Base-by-base conservation (phyloP, 345 rosid species). In the Heritiera littoralis region DNA sequence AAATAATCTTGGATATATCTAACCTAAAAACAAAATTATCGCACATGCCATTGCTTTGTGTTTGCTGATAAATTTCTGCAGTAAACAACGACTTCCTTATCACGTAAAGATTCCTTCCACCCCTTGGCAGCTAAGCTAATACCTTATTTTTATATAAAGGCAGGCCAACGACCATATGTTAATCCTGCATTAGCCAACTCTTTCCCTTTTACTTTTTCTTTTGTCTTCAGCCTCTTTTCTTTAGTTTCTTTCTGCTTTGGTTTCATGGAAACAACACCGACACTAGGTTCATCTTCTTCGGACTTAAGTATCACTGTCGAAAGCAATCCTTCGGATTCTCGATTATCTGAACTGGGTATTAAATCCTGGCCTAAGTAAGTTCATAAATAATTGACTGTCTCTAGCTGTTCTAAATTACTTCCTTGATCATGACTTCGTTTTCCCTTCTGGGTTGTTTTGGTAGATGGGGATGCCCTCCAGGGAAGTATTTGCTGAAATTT, bases 301-400 rank as follows among this genome's bases (percentile, higher is more conserved):
- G 59, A n/a, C 66, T 74, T 80, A 4, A 66, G 75, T 35, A 75
- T 80, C 9, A 46, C 60, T n/a, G 46, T 80, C 9, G 79, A 80
- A 59, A 67, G 30, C 51, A 35, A 49, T 35, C 83, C 76, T 30
- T 76, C 79, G 2, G 52, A 17, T 5, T 46, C 76, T 0, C 56
- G 83, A 58, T 15, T 80, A 67, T 75, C 79, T 14, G 71, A 80
- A 60, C n/a, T 80, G 54, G 83, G 83, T 59, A 66, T 80, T 78
- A 70, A 68, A 45, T 80, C 83, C 58, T 80, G 83, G 83, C 79
- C 83, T 18, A 80, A 80, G 83, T 80, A 76, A 66, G 76, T 74
- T 6, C 0, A 4, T 23, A 23, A 23, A 23, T 23, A 23, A 23
- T 23, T 23, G 28, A 23, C 28, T 23, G 7, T 20, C 3, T 67